Evolutionary conservation across 177 flowering plant genomes (phyloP), one percentile per base, ranked within the genome.

Genomic region (Tripterygium wilfordii): DNA sequence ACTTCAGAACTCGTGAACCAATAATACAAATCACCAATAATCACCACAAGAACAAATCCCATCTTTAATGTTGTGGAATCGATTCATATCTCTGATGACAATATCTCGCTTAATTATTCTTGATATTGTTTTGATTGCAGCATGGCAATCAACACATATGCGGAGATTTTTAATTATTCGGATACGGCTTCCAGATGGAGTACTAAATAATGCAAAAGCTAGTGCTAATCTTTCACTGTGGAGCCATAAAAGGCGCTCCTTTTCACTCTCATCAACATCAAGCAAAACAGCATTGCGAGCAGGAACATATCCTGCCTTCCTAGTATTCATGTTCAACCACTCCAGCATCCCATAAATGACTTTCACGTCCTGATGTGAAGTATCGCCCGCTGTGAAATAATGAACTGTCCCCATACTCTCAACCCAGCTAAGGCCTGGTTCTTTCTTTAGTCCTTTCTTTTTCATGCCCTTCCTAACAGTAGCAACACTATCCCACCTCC

Each of bases 171-270:
- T 83, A 8, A 88, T 72, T 27, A 91, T 85, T 6, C 89, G 76
- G 43, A 88, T 70, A 9, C 74, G 74, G 49, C 76, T 57, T 53
- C 77, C 74, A 52, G 62, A 25, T 25, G 87, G 85, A 10, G 42
- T 77, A 48, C 61, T 67, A 22, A 83, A 17, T 29, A 91, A 56
- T 31, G 73, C 92, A 65, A 74, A 88, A 24, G 95, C 91, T 19
- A 90, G 59, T 31, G 96, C 98, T 44, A 90, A 57, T 53, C 92
- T 82, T 65, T 90, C 98, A 64, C 96, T 88, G 50, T 85, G 96
- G n/a, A 72, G 51, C 95, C 96, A 85, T 45, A 88, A 45, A 14
- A 63, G 68, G 0, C 67, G 70, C 25, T 75, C 78, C 73, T 90
- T 90, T 54, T 87, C 79, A 16, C 70, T 82, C 40, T 84, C 82